A percentile compares a stretch with the other conserved stretches of the same genome.
Conservation (phyloP, 768 basidiomycete species). For the Peribolospora kevripleyi region DNA sequence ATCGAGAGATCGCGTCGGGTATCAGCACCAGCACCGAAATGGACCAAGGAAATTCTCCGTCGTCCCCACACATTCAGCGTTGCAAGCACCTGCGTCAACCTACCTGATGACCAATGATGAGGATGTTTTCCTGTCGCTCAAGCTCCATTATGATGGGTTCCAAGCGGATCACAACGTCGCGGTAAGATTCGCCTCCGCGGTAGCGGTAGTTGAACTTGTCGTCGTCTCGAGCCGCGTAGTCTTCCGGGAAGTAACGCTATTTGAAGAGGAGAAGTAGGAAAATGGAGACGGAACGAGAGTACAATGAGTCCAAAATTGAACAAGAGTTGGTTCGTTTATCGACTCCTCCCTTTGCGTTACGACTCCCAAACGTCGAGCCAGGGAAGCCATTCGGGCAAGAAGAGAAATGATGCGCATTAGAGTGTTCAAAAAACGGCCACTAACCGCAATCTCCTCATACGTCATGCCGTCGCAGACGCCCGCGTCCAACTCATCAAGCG, state of each 20-base stretch:
- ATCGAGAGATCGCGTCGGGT: background rate
- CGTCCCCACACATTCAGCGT: background rate
- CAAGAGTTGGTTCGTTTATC: background rate
- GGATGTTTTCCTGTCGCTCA: slow-evolving; percentile 87
- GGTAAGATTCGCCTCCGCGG: slow-evolving; percentile 82
- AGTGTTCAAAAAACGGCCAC: slow-evolving; percentile 5
- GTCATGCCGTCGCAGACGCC: slow-evolving; percentile 99
- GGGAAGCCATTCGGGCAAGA: background rate
- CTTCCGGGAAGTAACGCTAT: slow-evolving; percentile 80
- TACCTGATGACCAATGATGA: slow-evolving; percentile 88
- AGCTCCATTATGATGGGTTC: slow-evolving; percentile 99
- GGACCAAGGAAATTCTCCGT: background rate
- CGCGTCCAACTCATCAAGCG: slow-evolving; percentile 89
- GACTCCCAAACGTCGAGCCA: no score
- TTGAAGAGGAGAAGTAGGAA: background rate
- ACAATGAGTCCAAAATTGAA: background rate
- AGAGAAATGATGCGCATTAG: background rate
- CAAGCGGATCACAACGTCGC: slow-evolving; percentile 47
- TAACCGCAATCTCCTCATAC: slow-evolving; percentile 89
- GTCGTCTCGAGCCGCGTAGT: slow-evolving; percentile 90
- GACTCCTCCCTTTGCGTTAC: no score
- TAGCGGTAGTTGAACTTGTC: slow-evolving; percentile 99
- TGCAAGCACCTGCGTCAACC: slow-evolving; percentile 30
- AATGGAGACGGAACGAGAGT: background rate
- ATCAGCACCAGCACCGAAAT: background rate